Conservation (phyloP, 352 stramenopile species). For the Phytophthora melonis region DNA sequence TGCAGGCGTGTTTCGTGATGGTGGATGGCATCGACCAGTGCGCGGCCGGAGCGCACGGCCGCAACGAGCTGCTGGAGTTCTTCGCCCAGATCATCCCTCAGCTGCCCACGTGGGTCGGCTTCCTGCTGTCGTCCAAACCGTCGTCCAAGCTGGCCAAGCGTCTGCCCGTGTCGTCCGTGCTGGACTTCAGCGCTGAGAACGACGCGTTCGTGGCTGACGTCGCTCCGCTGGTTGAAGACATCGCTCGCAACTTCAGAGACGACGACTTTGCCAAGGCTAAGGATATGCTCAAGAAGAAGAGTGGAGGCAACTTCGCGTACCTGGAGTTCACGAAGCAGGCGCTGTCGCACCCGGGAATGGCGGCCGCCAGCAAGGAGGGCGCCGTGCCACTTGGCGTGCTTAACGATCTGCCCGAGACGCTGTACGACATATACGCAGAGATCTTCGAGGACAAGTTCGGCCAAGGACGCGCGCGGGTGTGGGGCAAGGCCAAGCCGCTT, state of each 20-base stretch:
- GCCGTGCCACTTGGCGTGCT: slow-evolving; percentile 69
- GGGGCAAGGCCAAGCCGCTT: slow-evolving; percentile 78
- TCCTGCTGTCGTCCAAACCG: slow-evolving; percentile 79
- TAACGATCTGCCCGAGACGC: slow-evolving; percentile 76
- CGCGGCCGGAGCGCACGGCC: slow-evolving; percentile 34
- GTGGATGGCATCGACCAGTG: slow-evolving; percentile 86
- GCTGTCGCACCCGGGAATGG: slow-evolving; percentile 72
- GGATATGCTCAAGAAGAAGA: slow-evolving; percentile 71
- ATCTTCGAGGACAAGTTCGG: slow-evolving; percentile 92
- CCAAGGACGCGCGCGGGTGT: slow-evolving; percentile 74
- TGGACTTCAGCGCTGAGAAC: slow-evolving; percentile 83
- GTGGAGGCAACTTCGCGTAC: slow-evolving; percentile 80
- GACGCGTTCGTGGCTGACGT: slow-evolving; percentile 65
- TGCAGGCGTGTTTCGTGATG: slow-evolving; percentile 70
- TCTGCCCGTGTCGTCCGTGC: slow-evolving; percentile 71
- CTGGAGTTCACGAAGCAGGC: slow-evolving; percentile 85
- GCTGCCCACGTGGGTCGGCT: slow-evolving; percentile 74
- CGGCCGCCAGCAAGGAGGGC: slow-evolving; percentile 45
- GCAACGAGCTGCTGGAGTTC: slow-evolving; percentile 80
- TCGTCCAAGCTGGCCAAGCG: slow-evolving; percentile 62
- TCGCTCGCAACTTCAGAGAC: slow-evolving; percentile 58
- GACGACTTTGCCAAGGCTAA: slow-evolving; percentile 55
- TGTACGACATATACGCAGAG: slow-evolving; percentile 86
- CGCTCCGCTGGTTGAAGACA: slow-evolving; percentile 63
- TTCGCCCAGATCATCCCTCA: slow-evolving; percentile 66